Base-by-base conservation (phyloP, 2,329 filamentous ascomycete genomes). In the Capronia epimyces region DNA sequence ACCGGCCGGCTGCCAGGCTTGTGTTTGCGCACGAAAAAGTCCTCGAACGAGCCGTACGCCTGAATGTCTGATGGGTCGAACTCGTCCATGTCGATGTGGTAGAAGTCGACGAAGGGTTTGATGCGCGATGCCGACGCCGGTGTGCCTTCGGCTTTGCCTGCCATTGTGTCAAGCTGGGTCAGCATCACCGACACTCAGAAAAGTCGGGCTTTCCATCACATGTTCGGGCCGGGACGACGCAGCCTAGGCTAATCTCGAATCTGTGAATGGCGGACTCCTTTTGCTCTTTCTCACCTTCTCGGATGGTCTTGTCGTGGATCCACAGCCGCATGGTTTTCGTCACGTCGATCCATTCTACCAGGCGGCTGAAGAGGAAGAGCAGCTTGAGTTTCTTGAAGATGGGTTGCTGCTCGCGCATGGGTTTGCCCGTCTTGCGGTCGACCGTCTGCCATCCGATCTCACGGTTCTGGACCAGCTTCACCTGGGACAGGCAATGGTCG, bases 1-100 rank as follows among this genome's bases (percentile, higher is more conserved):
- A 89, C 95, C 1, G 91, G 93, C 7, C 93, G 82, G 8, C 90
- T 85, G 10, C 68, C 79, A 1, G 89, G 89, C 71, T 96, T 97
- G 55, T 97, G 74, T 10, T 87, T 83, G 43, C 93, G 87, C 69
- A 96, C 97, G 73, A 98, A 98, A 78, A 98, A 98, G 67, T 97
- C 88, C 69, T 97, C 97, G 75, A 98, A 98, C 66, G 80, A 95
- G 69, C 89, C 94, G 75, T 96, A 98, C 18, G 62, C 53, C 55
- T 90, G 76, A 1, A 89, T 82, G 0, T 87, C 69, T 0, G 88
- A 82, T 13, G 83, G 73, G 12, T 93, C 74, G 12, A 98, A 90
- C 67, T 98, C 93, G 1, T 83, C 82, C 83, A 97, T 89, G 68
- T 97, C 86, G 20, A 98, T 79, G 56, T 89, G 86, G 68, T 98